Conservation (phyloP, 2,329 filamentous ascomycete species). For the Scedosporium apiospermum region DNA sequence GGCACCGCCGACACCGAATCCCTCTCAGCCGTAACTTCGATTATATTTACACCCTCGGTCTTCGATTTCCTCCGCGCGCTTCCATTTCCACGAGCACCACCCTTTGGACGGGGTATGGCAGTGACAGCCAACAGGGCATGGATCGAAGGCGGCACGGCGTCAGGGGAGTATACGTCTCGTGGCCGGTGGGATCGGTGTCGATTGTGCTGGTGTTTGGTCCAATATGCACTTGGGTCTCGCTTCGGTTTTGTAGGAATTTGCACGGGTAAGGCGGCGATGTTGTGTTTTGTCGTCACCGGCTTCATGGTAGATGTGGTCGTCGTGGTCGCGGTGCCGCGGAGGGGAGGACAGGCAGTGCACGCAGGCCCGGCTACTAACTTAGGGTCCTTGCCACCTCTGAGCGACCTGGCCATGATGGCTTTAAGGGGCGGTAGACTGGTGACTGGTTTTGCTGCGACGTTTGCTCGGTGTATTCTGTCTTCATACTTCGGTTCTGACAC, state of each 20-base stretch:
- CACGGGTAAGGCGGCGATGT: neutral
- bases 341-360: neutral
- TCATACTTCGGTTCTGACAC: conserved; percentile 1
- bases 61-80: conserved; percentile 17
- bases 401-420: conserved; percentile 4
- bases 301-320: neutral
- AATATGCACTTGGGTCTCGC: conserved; percentile 19
- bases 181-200: conserved; percentile 23
- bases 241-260: conserved; percentile 41
- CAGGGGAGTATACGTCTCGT: conserved; percentile 38
- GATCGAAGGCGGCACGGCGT: conserved; percentile 48
- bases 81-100: conserved; percentile 16
- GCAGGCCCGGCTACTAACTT: neutral
- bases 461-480: neutral
- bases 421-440: neutral
- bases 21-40: conserved; percentile 45
- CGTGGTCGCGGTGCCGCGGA: neutral
- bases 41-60: conserved; percentile 28
- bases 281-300: neutral
- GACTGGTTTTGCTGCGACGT: neutral
- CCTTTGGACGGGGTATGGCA: conserved; percentile 40
- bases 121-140: conserved; percentile 53
- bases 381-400: conserved; percentile 1
- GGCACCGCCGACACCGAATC: conserved; percentile 15
- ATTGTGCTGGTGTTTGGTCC: conserved; percentile 22